phyloP scores from a whole-genome alignment of 305 asterid species.

The Petunia hybrid region DNA sequence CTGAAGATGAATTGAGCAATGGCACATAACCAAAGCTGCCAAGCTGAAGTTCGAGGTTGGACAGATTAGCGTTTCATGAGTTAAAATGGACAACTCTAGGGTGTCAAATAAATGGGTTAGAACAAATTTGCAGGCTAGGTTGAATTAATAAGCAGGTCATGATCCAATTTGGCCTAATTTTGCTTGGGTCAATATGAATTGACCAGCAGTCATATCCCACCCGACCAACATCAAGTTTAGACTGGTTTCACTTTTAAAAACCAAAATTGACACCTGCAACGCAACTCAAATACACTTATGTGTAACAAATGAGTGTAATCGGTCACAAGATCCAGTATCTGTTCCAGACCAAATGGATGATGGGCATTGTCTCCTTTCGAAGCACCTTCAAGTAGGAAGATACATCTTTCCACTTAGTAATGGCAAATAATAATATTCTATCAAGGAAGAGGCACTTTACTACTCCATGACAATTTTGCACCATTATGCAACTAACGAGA shows the following conservation, averaged over 20 bases:
- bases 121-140: neutral
- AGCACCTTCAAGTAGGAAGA: neutral
- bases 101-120: conserved; percentile 21
- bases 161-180: neutral
- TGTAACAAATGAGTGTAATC: neutral
- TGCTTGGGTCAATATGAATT: neutral
- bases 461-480: neutral
- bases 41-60: conserved; percentile 22
- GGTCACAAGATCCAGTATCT: neutral
- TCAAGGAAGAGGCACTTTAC: neutral
- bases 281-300: neutral
- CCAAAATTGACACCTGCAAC: conserved; percentile 15
- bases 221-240: neutral
- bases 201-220: neutral
- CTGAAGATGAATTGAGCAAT: neutral
- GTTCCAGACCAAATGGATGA: neutral
- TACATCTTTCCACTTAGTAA: conserved; percentile 2
- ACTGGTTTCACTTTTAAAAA: neutral
- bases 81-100: neutral
- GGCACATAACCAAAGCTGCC: neutral
- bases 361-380: neutral
- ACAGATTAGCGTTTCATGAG: neutral
- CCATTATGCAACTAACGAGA: neutral
- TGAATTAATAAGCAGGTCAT: neutral
- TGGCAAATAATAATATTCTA: neutral